Base-by-base conservation (phyloP, 1,139 yeast species). In the Suhomyces yuchorum region DNA sequence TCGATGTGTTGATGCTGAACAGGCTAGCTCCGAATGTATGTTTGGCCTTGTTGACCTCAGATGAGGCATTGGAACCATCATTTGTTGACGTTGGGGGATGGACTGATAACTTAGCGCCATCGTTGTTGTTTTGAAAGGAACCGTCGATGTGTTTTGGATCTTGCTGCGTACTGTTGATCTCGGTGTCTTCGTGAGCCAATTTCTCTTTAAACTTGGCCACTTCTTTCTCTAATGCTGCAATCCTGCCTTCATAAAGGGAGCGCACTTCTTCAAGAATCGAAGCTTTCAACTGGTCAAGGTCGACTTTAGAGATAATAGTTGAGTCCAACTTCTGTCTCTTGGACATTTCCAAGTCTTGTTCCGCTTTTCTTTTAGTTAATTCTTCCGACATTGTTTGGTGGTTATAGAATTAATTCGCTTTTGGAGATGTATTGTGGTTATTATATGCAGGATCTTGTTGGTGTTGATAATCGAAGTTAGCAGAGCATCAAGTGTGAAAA, bases 21-120 rank as follows among this genome's bases (percentile, higher is more conserved):
- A 63, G 64, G 37, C 63, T 66, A 7, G 71, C 61, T 1, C 75
- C 75, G 53, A 70, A 69, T 1, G 70, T 66, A 4, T 65, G 60
- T 41, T 51, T 58, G 12, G 57, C 51, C 23, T 42, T 48, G 20
- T 26, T 26, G 14, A 26, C 30, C 14, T 26, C 30, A 12, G n/a
- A 11, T 11, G 30, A 26, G 14, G 30, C n/a, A 26, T 26, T 26
- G 30, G 30, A 26, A 26, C 30, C 11, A 37, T 26, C 18, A 42
- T 11, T 30, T 38, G 43, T 19, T 33, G 19, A 22, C 14, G 6
- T 23, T 3, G 39, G 8, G 12, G 8, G 12, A 3, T 37, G 18
- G 8, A n/a, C 5, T 7, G 20, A 12, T 12, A 37, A 15, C 20
- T 22, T 14, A 12, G 18, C 28, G 30, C 12, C 7, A 11, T 36